These are phyloP conservation scores for Paracamarosporium sp. DNA, from an alignment of 2,329 filamentous ascomycete species.

Conservation along the genomic window DNA sequence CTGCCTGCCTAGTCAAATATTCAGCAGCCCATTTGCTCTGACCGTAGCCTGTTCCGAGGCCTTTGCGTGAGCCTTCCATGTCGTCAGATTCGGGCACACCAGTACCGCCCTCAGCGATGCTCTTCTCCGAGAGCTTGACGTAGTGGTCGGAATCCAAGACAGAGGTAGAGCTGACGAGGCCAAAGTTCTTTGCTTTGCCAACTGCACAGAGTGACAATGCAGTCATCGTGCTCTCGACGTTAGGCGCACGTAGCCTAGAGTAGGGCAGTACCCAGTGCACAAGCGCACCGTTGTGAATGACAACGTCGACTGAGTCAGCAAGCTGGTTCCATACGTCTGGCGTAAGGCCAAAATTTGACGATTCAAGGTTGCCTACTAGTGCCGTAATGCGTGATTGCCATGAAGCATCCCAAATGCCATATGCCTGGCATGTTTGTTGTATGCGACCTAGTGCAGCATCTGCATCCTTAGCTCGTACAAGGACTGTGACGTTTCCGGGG, in stretches of 20 bases:
- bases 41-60: conserved; percentile 86
- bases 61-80: conserved; percentile 75
- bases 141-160: conserved; percentile 85
- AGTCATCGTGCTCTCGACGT: conserved; percentile 83
- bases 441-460: conserved; percentile 70
- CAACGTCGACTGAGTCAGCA: conserved; percentile 69
- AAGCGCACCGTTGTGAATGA: conserved; percentile 74
- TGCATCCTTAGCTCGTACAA: conserved; percentile 73
- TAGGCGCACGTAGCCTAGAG: conserved; percentile 71
- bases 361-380: conserved; percentile 75
- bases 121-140: conserved; percentile 72
- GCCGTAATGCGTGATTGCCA: conserved; percentile 72
- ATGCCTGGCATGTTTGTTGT: conserved; percentile 71
- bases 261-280: conserved; percentile 87
- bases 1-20: conserved; percentile 78
- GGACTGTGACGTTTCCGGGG: conserved; percentile 71
- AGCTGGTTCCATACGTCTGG: conserved; percentile 70
- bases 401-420: conserved; percentile 76
- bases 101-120: conserved; percentile 65
- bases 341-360: conserved; percentile 76
- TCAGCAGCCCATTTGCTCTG: conserved; percentile 87
- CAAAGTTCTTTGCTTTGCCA: conserved; percentile 79
- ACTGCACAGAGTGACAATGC: conserved; percentile 76
- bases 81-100: conserved; percentile 79
- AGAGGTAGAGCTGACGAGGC: conserved; percentile 83